Conservation (phyloP, 148 eudicot species). For the Rhododendron williamsianum region DNA sequence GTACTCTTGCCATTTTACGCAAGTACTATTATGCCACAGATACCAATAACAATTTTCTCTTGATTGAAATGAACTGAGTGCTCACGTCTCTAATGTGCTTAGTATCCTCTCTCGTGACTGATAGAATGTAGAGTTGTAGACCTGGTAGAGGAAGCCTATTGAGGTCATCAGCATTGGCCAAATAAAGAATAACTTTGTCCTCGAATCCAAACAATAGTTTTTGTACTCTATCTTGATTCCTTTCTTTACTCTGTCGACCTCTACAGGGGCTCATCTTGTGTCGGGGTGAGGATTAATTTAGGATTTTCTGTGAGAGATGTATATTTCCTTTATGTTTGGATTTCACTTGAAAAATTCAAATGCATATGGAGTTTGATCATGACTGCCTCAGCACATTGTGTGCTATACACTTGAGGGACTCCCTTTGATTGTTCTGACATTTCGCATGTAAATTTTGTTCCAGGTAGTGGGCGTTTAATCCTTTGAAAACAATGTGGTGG, state of each 20-base stretch:
- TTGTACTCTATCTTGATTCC: neutral
- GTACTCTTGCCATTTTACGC: neutral
- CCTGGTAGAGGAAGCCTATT: neutral
- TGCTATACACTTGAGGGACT: neutral
- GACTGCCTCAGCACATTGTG: neutral
- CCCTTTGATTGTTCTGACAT: neutral
- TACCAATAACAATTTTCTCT: neutral
- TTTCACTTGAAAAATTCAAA: neutral
- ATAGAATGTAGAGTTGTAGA: neutral
- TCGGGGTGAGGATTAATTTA: neutral
- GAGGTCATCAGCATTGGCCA: neutral
- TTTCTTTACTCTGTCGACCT: neutral
- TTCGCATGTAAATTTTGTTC: neutral
- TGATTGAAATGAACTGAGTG: neutral
- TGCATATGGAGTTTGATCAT: neutral
- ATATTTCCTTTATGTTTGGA: neutral
- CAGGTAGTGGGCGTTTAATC: neutral
- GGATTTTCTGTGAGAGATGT: neutral
- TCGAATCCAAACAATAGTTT: neutral
- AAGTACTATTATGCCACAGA: neutral
- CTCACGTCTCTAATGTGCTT: neutral
- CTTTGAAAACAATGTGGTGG: neutral
- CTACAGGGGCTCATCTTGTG: neutral
- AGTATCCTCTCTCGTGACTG: neutral
- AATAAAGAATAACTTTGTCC: neutral